Conservation (phyloP, 805 yeast genomes). For the Phaffomyces opuntiae region DNA sequence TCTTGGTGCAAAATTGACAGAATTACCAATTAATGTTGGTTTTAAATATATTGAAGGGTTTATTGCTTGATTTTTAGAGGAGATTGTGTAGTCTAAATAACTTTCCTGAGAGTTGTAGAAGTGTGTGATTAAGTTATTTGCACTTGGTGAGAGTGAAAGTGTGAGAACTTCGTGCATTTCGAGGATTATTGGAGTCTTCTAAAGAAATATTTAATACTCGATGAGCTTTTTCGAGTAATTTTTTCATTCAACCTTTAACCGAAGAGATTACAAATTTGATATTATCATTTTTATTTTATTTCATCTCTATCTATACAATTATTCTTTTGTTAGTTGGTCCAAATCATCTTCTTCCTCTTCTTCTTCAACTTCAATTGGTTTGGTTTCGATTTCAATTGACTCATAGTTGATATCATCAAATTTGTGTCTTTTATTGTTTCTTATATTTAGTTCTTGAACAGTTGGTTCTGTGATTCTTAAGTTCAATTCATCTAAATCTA, state of each 20-base stretch:
- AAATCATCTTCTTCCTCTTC: conserved; percentile 21
- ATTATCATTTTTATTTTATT: not conserved
- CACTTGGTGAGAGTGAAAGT: conserved; percentile 60
- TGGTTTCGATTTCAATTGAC: conserved; percentile 30
- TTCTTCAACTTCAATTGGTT: conserved; percentile 24
- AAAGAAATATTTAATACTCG: too few relatives aligned
- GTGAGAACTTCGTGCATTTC: conserved; percentile 70
- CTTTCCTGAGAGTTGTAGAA: conserved; percentile 76
- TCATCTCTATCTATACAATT: not conserved
- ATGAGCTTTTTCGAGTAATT: too few relatives aligned
- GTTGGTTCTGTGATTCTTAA: conserved; percentile 66
- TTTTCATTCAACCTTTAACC: not conserved
- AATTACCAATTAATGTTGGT: conserved; percentile 30
- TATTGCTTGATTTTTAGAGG: conserved; percentile 18
- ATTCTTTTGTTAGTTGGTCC: conserved; percentile 9
- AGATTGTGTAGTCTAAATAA: conserved; percentile 46
- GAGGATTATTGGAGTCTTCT: not conserved
- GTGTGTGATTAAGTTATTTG: conserved; percentile 75
- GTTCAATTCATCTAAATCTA: conserved; percentile 55
- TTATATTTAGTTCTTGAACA: conserved; percentile 54
- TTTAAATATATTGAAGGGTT: conserved; percentile 43
- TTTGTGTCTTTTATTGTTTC: conserved; percentile 62
- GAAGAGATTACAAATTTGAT: not conserved
- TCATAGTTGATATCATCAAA: conserved; percentile 79
- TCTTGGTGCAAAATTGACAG: conserved; percentile 72